Evolutionary conservation across 345 rosid species (phyloP).

Genomic region (Salix caprea): DNA sequence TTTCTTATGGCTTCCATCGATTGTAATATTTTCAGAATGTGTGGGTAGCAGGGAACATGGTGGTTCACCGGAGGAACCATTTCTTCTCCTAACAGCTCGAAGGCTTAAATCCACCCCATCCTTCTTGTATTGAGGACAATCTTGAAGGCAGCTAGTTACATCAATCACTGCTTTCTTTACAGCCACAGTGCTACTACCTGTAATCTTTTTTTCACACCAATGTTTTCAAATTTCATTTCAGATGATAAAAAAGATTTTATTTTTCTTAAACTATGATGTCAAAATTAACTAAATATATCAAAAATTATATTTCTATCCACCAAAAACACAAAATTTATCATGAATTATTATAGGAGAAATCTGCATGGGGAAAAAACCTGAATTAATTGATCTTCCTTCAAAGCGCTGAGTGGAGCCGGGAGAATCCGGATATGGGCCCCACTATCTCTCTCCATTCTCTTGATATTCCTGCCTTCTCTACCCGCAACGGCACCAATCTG

Average conservation of each 20-base stretch:
- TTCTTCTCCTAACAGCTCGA: slow-evolving; percentile 26
- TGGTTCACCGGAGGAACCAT: slow-evolving; percentile 26
- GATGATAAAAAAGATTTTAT: too few relatives aligned
- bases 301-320: too few relatives aligned
- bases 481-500: slow-evolving; percentile 56
- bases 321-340: too few relatives aligned
- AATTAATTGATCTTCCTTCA: slow-evolving; percentile 44
- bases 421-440: slow-evolving; percentile 54
- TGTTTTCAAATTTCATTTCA: not conserved
- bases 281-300: too few relatives aligned
- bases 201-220: slow-evolving; percentile 34
- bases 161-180: slow-evolving; percentile 60
- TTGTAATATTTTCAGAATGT: slow-evolving; percentile 14
- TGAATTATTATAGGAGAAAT: too few relatives aligned
- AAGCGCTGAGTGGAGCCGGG: slow-evolving; percentile 50
- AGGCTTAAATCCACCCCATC: slow-evolving; percentile 2
- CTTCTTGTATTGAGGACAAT: slow-evolving; percentile 27
- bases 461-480: slow-evolving; percentile 36
- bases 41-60: slow-evolving; percentile 34
- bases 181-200: slow-evolving; percentile 40
- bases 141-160: slow-evolving; percentile 45
- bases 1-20: slow-evolving; percentile 13
- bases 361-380: slow-evolving; percentile 32
- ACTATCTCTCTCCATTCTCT: slow-evolving; percentile 41
- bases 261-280: too few relatives aligned